Percentiles rank a stretch among this genome's conserved stretches.
These are phyloP conservation scores for Phaeotremella skinneri DNA, from an alignment of 768 basidiomycete genomes.

Conservation along the genomic window DNA sequence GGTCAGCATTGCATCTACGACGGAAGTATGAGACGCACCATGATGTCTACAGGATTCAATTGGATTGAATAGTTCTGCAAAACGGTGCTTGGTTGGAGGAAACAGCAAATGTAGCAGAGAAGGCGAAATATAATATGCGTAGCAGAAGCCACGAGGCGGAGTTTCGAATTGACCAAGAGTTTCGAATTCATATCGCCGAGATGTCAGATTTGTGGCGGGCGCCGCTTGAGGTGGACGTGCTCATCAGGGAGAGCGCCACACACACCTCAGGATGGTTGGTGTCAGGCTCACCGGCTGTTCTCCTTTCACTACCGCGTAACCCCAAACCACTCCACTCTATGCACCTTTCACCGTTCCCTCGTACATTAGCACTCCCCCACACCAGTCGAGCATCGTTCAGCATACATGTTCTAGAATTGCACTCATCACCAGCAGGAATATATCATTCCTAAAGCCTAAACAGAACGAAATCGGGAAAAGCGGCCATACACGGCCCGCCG, in stretches of 20 bases:
- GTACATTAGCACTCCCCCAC: background rate
- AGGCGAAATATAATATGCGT: background rate
- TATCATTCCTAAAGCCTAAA: too few species aligned
- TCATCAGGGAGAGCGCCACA: too few species aligned
- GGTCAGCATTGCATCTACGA: constrained; percentile 1
- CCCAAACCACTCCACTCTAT: too few species aligned
- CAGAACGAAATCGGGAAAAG: too few species aligned
- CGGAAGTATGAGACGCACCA: constrained; percentile 31
- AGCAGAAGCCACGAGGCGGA: background rate
- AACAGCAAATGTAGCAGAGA: background rate
- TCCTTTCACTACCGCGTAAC: too few species aligned
- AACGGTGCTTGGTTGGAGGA: constrained; percentile 33
- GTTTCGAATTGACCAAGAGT: background rate
- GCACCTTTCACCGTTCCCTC: background rate
- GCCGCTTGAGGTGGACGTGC: too few species aligned
- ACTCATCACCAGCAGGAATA: too few species aligned
- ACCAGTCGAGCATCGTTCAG: too few species aligned
- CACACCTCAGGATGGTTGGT: background rate
- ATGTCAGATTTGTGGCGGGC: background rate
- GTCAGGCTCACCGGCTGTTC: background rate
- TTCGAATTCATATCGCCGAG: background rate
- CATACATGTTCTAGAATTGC: too few species aligned
- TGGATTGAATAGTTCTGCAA: constrained; percentile 40
- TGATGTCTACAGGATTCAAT: constrained; percentile 43
- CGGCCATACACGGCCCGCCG: too few species aligned